These are phyloP conservation scores for Andrographis paniculata DNA, from an alignment of 305 asterid genomes.

Conservation along the genomic window DNA sequence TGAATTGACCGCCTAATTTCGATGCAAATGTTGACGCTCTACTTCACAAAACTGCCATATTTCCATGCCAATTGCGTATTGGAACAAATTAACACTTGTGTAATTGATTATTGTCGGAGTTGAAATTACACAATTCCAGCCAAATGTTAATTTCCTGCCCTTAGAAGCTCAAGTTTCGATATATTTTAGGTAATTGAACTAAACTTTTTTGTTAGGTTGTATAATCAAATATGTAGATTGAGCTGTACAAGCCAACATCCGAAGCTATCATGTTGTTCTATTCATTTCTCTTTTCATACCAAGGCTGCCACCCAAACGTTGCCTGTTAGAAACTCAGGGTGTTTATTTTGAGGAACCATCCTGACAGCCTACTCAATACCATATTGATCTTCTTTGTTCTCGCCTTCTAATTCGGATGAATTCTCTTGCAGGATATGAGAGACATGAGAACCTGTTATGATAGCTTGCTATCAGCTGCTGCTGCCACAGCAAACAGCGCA, in stretches of 20 bases:
- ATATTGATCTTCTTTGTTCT: neutral
- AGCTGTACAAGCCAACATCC: no score
- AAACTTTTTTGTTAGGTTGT: neutral
- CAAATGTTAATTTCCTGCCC: neutral
- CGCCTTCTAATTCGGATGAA: constrained; percentile 14
- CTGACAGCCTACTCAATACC: neutral
- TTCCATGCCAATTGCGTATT: constrained; percentile 6
- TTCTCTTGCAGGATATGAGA: constrained; percentile 72
- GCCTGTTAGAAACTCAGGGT: constrained; percentile 2
- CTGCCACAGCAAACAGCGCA: constrained; percentile 88
- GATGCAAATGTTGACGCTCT: constrained; percentile 22
- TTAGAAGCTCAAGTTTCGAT: constrained; percentile 5
- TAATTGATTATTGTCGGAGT: constrained; percentile 1
- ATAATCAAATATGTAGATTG: no score
- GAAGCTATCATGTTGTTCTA: no score
- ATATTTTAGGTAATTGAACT: constrained; percentile 8
- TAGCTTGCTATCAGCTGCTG: constrained; percentile 94
- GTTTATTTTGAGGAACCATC: constrained; percentile 1
- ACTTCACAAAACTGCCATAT: no score
- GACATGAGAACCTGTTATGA: constrained; percentile 92
- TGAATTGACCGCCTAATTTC: constrained; percentile 9
- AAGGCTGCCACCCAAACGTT: constrained; percentile 3
- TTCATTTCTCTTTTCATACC: constrained; percentile 3
- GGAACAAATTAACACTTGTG: constrained; percentile 4
- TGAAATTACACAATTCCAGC: neutral